Percentiles rank a stretch among this genome's conserved stretches.
Evolutionary conservation across 2,329 filamentous ascomycete genomes (phyloP).

Genomic region (Fusarium siculi): DNA sequence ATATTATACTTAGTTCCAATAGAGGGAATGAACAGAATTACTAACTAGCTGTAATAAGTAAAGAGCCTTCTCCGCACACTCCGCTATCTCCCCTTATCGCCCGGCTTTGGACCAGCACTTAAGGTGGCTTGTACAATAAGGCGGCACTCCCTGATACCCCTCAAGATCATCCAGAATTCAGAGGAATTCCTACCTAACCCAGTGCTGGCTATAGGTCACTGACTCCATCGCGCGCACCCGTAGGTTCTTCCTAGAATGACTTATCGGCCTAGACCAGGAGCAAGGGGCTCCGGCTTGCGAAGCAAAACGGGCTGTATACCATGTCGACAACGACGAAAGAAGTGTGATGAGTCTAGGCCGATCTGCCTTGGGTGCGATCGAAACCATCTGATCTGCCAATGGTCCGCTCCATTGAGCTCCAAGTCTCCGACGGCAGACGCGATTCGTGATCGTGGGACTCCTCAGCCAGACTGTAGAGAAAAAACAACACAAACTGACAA

Average conservation of each 20-base stretch:
- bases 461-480: neutral
- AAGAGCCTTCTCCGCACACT: neutral
- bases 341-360: neutral
- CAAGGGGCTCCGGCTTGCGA: neutral
- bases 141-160: neutral
- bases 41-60: neutral
- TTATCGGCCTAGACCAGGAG: neutral
- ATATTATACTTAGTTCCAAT: fast-evolving
- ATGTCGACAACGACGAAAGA: neutral
- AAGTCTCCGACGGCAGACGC: neutral
- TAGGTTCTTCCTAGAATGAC: neutral
- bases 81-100: neutral
- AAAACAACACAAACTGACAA: neutral
- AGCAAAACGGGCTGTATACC: neutral
- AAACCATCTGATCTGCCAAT: neutral
- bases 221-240: neutral
- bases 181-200: fast-evolving
- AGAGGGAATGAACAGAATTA: neutral
- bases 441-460: neutral
- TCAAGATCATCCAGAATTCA: neutral
- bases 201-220: neutral
- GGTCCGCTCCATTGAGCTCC: neutral
- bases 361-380: neutral
- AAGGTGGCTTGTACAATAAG: neutral
- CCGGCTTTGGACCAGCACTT: fast-evolving